Conservation (phyloP, 1,139 yeast species). For the Geotrichum europaeum region DNA sequence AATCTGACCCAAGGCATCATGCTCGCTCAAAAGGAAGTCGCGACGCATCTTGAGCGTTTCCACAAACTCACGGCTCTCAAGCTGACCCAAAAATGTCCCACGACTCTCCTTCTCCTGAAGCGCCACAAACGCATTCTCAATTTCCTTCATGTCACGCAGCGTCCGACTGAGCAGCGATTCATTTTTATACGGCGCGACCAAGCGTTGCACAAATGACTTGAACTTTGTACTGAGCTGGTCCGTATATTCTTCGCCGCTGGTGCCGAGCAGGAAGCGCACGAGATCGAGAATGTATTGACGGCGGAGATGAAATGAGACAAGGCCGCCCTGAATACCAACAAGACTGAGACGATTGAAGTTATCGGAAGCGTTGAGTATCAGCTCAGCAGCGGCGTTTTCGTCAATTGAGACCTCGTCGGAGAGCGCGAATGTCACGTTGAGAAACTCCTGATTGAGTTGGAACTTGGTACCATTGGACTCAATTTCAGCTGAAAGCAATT, state of each 20-base stretch:
- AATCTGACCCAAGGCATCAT: slow-evolving; percentile 66
- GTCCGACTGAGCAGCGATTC: slow-evolving; percentile 31
- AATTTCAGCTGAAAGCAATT: slow-evolving; percentile 35
- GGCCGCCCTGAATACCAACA: slow-evolving; percentile 58
- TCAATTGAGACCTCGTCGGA: slow-evolving; percentile 68
- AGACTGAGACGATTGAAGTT: slow-evolving; percentile 47
- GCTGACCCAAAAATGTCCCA: slow-evolving; percentile 51
- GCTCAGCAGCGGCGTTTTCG: slow-evolving; percentile 57
- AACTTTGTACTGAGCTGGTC: slow-evolving; percentile 6
- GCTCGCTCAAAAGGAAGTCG: slow-evolving; percentile 56
- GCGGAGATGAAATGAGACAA: slow-evolving; percentile 63
- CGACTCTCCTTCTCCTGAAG: slow-evolving; percentile 50
- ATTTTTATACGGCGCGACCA: slow-evolving; percentile 14
- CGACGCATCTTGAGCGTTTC: slow-evolving; percentile 55
- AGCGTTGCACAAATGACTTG: slow-evolving; percentile 11
- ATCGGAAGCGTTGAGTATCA: slow-evolving; percentile 43
- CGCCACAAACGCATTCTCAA: slow-evolving; percentile 50
- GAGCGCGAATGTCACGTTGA: slow-evolving; percentile 43
- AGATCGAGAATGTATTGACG: slow-evolving; percentile 67
- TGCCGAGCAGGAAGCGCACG: slow-evolving; percentile 49
- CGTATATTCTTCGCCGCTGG: slow-evolving; percentile 18
- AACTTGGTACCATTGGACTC: slow-evolving; percentile 46
- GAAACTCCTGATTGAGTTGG: slow-evolving; percentile 49
- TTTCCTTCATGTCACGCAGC: slow-evolving; percentile 48
- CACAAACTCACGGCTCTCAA: slow-evolving; percentile 45